These are phyloP conservation scores for Neurospora sp. DNA, from an alignment of 2,329 filamentous ascomycete genomes.

Conservation along the genomic window DNA sequence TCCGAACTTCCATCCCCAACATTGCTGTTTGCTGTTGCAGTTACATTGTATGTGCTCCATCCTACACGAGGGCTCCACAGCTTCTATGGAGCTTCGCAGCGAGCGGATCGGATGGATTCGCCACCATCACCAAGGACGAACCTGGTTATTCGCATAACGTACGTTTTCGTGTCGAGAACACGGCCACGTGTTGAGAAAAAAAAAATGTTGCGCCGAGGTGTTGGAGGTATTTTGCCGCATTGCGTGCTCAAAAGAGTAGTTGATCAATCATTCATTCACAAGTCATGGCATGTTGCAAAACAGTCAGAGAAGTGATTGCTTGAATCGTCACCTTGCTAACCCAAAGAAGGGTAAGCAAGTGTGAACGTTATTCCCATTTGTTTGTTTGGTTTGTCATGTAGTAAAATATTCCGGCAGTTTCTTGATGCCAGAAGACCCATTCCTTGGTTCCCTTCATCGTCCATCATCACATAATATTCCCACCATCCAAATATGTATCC, in stretches of 20 bases:
- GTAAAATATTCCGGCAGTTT: not conserved
- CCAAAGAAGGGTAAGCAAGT: not conserved
- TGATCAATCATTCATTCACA: not conserved
- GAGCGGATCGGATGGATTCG: not conserved
- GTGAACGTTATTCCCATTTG: not conserved
- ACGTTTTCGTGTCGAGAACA: not conserved
- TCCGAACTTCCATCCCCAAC: not conserved
- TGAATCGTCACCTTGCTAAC: not conserved
- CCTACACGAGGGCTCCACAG: not conserved
- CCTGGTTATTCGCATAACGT: not conserved
- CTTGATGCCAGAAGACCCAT: not conserved
- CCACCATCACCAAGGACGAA: not conserved
- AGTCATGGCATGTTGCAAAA: not conserved
- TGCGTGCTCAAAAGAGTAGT: not conserved
- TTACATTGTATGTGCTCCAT: not conserved
- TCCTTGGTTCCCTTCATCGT: not conserved
- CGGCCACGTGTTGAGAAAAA: not conserved
- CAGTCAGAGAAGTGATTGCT: not conserved
- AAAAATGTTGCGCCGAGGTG: not conserved
- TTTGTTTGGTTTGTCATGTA: not conserved
- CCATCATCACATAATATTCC: not conserved
- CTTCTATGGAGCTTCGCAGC: not conserved
- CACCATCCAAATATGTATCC: not conserved
- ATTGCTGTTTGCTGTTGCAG: not conserved
- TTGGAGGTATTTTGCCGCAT: not conserved